These are phyloP conservation scores for Globisporangium nagaii DNA, from an alignment of 352 stramenopile genomes.

Conservation along the genomic window DNA sequence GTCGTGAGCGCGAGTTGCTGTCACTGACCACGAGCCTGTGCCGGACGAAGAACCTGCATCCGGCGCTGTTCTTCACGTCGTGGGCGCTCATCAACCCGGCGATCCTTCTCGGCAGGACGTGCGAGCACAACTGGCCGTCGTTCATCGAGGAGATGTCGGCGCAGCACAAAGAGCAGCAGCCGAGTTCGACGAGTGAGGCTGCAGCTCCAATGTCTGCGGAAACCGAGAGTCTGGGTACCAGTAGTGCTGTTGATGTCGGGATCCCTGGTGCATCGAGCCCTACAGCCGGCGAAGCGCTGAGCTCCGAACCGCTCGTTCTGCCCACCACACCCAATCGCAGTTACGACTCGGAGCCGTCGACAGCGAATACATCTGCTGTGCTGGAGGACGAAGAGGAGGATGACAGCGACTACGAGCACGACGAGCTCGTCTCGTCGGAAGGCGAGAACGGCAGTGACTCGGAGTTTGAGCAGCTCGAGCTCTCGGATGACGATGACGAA, in stretches of 20 bases:
- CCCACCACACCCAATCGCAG: neutral
- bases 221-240: neutral
- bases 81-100: slow-evolving; percentile 73
- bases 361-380: neutral
- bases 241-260: neutral
- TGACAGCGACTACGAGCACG: slow-evolving; percentile 82
- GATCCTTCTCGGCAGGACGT: slow-evolving; percentile 58
- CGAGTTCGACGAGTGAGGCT: slow-evolving; percentile 7
- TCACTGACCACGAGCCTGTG: slow-evolving; percentile 21
- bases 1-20: too few species aligned
- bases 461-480: slow-evolving; percentile 71
- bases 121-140: slow-evolving; percentile 77
- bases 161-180: slow-evolving; percentile 13
- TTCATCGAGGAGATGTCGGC: slow-evolving; percentile 49
- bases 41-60: slow-evolving; percentile 61
- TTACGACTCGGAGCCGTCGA: slow-evolving; percentile 4
- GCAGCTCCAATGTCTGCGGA: neutral
- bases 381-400: slow-evolving; percentile 46
- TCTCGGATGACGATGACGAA: slow-evolving; percentile 58
- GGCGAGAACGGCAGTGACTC: slow-evolving; percentile 59
- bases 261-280: too few species aligned
- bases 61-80: slow-evolving; percentile 79
- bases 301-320: neutral
- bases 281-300: too few species aligned
- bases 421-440: slow-evolving; percentile 74